Percentiles rank a stretch among this genome's conserved stretches.
Evolutionary conservation across 2,329 filamentous ascomycete species (phyloP).

Genomic region (Colletotrichum truncatum): DNA sequence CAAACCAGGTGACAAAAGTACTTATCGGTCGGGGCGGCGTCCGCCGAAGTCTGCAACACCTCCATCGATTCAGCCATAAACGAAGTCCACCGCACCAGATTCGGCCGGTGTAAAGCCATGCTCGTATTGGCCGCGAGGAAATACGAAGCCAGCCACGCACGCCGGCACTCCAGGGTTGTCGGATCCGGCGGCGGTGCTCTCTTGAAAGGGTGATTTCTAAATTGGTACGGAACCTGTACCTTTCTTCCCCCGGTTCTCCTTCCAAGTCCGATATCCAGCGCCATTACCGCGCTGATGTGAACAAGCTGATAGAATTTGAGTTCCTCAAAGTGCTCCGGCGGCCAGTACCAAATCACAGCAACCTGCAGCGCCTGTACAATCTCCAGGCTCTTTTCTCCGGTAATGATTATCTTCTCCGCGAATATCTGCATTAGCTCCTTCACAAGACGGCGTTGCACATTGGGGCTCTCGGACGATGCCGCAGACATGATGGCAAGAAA

Average conservation of each 20-base stretch:
- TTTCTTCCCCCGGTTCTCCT: constrained; percentile 45
- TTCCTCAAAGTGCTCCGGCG: constrained; percentile 84
- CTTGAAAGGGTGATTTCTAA: constrained; percentile 52
- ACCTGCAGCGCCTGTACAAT: constrained; percentile 82
- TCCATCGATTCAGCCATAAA: constrained; percentile 71
- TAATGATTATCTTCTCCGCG: constrained; percentile 77
- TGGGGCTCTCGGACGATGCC: constrained; percentile 65
- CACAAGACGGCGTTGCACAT: constrained; percentile 69
- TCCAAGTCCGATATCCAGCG: constrained; percentile 83
- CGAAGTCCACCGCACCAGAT: constrained; percentile 66
- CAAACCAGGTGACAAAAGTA: constrained; percentile 68
- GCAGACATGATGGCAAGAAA: constrained; percentile 78
- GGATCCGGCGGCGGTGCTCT: constrained; percentile 58
- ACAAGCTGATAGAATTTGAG: constrained; percentile 91
- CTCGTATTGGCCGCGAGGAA: constrained; percentile 67
- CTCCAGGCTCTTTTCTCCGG: constrained; percentile 84
- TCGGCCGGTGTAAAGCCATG: constrained; percentile 69
- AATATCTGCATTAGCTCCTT: constrained; percentile 77
- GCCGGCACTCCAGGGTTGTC: constrained; percentile 61
- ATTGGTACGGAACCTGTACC: constrained; percentile 36
- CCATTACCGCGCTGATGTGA: constrained; percentile 83
- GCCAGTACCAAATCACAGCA: constrained; percentile 84
- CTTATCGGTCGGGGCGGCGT: constrained; percentile 65
- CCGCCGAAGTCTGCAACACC: constrained; percentile 60
- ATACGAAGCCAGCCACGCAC: constrained; percentile 69